phyloP scores from a whole-genome alignment of 2,329 filamentous ascomycete species.

The Penicillium palitans region DNA sequence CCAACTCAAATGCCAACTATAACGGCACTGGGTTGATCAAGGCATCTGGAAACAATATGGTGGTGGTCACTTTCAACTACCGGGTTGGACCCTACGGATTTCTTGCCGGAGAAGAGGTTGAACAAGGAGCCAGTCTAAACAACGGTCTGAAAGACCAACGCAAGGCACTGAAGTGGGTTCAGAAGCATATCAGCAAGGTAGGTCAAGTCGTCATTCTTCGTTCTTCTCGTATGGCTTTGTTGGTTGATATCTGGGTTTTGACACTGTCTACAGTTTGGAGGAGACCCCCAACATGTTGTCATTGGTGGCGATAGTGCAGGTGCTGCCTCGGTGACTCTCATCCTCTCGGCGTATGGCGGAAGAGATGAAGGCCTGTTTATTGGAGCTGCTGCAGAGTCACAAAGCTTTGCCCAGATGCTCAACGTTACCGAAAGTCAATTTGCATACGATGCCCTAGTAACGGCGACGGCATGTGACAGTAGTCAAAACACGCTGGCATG shows the following conservation, averaged over 20 bases:
- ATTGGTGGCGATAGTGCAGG: slow-evolving; percentile 70
- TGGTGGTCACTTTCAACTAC: slow-evolving; percentile 75
- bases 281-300: slow-evolving; percentile 66
- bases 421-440: slow-evolving; percentile 52
- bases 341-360: slow-evolving; percentile 58
- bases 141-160: slow-evolving; percentile 70
- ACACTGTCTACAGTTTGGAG: slow-evolving; percentile 58
- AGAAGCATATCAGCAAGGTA: slow-evolving; percentile 59
- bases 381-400: slow-evolving; percentile 56
- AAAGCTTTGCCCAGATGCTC: slow-evolving; percentile 53
- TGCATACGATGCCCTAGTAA: slow-evolving; percentile 53
- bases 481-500: slow-evolving; percentile 49
- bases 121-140: slow-evolving; percentile 57
- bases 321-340: slow-evolving; percentile 62
- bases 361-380: slow-evolving; percentile 52
- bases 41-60: slow-evolving; percentile 60
- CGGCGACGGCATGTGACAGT: slow-evolving; percentile 50
- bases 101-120: slow-evolving; percentile 59
- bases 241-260: not conserved
- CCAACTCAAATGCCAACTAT: slow-evolving; percentile 59
- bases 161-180: slow-evolving; percentile 69
- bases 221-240: not conserved
- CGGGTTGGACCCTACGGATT: slow-evolving; percentile 75
- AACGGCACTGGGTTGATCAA: slow-evolving; percentile 63
- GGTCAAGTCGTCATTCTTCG: slow-evolving; percentile 4